phyloP scores from a whole-genome alignment of 78 protist species.

The Acrasis kona region DNA sequence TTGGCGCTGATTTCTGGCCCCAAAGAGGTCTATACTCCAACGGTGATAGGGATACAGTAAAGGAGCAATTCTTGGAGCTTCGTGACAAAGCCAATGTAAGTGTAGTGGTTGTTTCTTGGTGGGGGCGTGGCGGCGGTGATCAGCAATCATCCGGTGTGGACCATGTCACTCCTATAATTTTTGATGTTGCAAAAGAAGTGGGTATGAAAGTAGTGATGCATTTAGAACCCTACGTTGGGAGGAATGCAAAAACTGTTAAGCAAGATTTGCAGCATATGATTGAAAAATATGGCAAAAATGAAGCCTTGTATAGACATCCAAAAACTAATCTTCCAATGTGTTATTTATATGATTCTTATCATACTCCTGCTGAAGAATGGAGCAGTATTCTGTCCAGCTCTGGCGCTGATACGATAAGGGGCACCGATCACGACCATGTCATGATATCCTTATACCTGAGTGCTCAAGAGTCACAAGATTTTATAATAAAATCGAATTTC shows the following conservation, averaged over 20 bases:
- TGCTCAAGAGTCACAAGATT: neutral
- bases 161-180: neutral
- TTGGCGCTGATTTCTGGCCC: constrained; percentile 34
- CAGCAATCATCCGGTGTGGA: constrained; percentile 3
- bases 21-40: constrained; percentile 25
- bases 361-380: constrained; percentile 16
- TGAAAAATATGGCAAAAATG: constrained; percentile 4
- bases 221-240: constrained; percentile 40
- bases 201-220: constrained; percentile 17
- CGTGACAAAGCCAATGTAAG: constrained; percentile 6
- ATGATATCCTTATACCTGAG: constrained; percentile 2
- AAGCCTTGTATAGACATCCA: constrained; percentile 20
- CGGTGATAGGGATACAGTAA: neutral
- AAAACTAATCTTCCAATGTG: constrained; percentile 10
- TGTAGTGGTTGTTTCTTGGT: constrained; percentile 31
- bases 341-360: constrained; percentile 39
- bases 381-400: constrained; percentile 4
- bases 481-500: constrained; percentile 15
- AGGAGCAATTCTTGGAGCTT: constrained; percentile 5
- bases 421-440: constrained; percentile 1
- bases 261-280: constrained; percentile 16
- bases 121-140: neutral
- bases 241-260: constrained; percentile 5
- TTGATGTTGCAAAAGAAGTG: neutral
- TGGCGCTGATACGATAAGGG: constrained; percentile 2